Percentiles rank a stretch among this genome's conserved stretches.
Conservation (phyloP, 257 asterid species). For the Capsicum baccatum region DNA sequence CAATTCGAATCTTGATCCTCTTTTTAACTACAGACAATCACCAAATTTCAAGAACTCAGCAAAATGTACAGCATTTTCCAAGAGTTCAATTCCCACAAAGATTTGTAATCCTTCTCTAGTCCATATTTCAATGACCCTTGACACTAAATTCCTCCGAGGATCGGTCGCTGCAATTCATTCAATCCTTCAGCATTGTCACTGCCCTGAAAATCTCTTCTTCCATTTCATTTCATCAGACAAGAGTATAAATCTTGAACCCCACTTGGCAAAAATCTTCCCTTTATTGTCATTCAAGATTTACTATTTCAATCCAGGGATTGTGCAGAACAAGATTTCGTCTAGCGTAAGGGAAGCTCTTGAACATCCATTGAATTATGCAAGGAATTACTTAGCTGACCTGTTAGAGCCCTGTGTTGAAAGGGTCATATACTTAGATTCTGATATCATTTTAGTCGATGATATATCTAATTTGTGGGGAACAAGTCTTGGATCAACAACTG, state of each 20-base stretch:
- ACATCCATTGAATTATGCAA: conserved; percentile 74
- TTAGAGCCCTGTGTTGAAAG: conserved; percentile 57
- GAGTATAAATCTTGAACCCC: conserved; percentile 41
- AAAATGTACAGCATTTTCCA: neutral
- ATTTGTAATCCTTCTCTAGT: conserved; percentile 55
- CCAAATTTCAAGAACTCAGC: conserved; percentile 16
- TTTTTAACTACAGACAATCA: conserved; percentile 28
- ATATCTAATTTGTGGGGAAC: conserved; percentile 59
- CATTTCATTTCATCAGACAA: conserved; percentile 58
- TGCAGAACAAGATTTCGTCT: conserved; percentile 54
- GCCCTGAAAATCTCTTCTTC: conserved; percentile 69
- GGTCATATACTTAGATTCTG: conserved; percentile 73
- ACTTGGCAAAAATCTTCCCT: conserved; percentile 56
- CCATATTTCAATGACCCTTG: conserved; percentile 76
- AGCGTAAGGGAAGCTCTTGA: conserved; percentile 65
- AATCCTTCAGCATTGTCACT: conserved; percentile 56
- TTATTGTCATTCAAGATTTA: conserved; percentile 53
- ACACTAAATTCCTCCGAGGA: conserved; percentile 62
- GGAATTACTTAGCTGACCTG: conserved; percentile 62
- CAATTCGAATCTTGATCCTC: conserved; percentile 29
- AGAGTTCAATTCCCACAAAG: neutral
- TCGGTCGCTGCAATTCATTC: conserved; percentile 74
- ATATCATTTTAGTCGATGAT: conserved; percentile 68
- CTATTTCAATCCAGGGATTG: conserved; percentile 61
- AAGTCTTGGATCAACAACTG: conserved; percentile 42